Evolutionary conservation across 164 flowering plant species (phyloP), one percentile per base, ranked within the genome.

Genomic region (Echeveria elegans): DNA sequence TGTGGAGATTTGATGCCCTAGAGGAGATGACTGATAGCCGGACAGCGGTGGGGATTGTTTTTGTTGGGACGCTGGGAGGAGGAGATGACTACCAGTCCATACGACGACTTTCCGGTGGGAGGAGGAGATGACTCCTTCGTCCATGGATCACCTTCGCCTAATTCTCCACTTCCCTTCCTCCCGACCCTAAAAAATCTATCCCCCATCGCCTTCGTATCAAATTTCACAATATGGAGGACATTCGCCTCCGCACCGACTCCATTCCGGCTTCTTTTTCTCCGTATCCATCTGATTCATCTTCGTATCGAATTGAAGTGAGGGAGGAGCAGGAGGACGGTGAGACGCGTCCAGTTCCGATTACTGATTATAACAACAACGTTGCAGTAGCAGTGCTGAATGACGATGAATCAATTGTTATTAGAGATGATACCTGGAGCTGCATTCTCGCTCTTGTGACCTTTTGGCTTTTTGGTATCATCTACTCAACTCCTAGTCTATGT

Each of bases 391-490:
- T 26, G 5, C 28, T 36, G 16, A n/a, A 32, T 19, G 66, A 18
- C 0, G 70, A 72, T 29, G 32, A 69, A 1, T 34, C 74, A 15
- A 8, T 43, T 8, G 77, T 37, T 2, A 52, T 56, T 65, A 52
- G 80, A 10, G 81, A 82, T 34, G 88, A 87, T 38, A 68, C 78
- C 9, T 82, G 84, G 81, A 83, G 83, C 1, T 85, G 85, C 72
- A 65, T 81, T 32, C 69, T 78, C 30, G 81, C 82, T 36, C 77
- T 80, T 9, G 66, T 77, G 30, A 79, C 86, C 1, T 85, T 87
- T 64, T 87, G 89, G 82, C 77, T 84, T 75, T 80, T 84, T 48
- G 89, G 92, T 87, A 65, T 43, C 16, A 14, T 78, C 77, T 29
- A 41, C 63, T 30, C 4, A 60, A 0, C 41, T 43, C 0, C 15